Base-by-base conservation (phyloP, 1,284 basidiomycete species). In the Apiotrichum akiyoshidainum region DNA sequence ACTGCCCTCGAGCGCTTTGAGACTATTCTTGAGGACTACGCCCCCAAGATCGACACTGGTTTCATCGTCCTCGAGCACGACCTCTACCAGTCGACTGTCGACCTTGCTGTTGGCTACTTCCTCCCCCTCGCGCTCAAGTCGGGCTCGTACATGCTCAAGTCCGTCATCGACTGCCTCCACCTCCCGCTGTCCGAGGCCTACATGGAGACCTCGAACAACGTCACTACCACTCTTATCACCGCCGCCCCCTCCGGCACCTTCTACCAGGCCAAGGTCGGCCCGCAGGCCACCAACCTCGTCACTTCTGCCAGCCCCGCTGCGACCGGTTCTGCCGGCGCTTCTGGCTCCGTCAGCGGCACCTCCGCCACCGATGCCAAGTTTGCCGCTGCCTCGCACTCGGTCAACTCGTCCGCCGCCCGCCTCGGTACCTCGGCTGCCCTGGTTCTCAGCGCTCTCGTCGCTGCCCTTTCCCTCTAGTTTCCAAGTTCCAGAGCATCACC, bases 51-150 rank as follows among this genome's bases (percentile, higher is more conserved):
- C 60, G 65, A 72, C 63, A 76, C 69, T 53, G 90, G 90, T 45
- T 95, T 95, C 81, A 87, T 93, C 71, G 91, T 95, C 47, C 83
- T 98, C 54, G 82, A 90, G 73, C 92, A 95, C 72, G 92, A 94
- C 77, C 80, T 94, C 48, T 93, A 86, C 73, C 82, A 88, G 69
- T 84, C 89, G 69, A 89, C 88, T 14, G 90, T 94, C 54, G 90
- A 94, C 68, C 84, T 96, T 61, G 91, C 92, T 35, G 83, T 89
- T 61, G 89, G 90, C 49, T 93, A 92, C 79, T 87, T 89, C 65
- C 80, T 95, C n/a, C 83, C 87, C 55, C 80, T 77, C 78, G 81
- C 46, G 86, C 86, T 50, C 71, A 81, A 91, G 72, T 85, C 77
- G 44, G 86, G 87, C 61, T 31, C 26, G 26, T 76, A 69, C 68